Evolutionary conservation across 176 grass and related monocot genomes (phyloP).

Genomic region (Rhynchospora pubera): DNA sequence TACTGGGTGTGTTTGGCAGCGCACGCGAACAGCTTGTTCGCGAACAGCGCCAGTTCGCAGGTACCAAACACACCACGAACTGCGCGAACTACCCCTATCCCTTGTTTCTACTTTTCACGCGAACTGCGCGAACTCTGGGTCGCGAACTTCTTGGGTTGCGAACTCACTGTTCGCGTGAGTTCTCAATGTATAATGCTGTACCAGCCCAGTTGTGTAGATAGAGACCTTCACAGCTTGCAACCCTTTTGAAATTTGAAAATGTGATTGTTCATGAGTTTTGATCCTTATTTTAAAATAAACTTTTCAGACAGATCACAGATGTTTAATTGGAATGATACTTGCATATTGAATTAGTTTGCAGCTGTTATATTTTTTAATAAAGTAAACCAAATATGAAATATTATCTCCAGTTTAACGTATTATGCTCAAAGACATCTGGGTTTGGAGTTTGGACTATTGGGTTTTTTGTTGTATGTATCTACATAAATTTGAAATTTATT

Average conservation of each 20-base stretch:
- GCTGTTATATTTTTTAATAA: neutral
- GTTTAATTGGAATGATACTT: neutral
- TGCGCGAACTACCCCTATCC: too few species aligned
- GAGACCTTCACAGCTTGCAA: neutral
- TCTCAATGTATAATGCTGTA: neutral
- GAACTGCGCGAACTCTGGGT: too few species aligned
- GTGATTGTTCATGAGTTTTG: neutral
- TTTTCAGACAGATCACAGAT: neutral
- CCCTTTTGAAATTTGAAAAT: neutral
- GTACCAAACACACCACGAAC: too few species aligned
- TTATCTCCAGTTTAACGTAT: neutral
- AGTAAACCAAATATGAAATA: neutral
- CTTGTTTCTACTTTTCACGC: too few species aligned
- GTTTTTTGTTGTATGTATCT: neutral
- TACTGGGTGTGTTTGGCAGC: too few species aligned
- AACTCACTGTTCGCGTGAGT: too few species aligned
- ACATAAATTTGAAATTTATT: neutral
- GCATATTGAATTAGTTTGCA: neutral
- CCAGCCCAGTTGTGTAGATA: neutral
- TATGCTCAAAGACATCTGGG: neutral
- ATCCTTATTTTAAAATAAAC: neutral
- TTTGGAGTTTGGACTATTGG: neutral
- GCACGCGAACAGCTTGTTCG: too few species aligned
- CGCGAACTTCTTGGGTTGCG: too few species aligned
- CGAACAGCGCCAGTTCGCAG: too few species aligned